Evolutionary conservation across 2,329 filamentous ascomycete species (phyloP).

Genomic region (Aspergillus intermedius): DNA sequence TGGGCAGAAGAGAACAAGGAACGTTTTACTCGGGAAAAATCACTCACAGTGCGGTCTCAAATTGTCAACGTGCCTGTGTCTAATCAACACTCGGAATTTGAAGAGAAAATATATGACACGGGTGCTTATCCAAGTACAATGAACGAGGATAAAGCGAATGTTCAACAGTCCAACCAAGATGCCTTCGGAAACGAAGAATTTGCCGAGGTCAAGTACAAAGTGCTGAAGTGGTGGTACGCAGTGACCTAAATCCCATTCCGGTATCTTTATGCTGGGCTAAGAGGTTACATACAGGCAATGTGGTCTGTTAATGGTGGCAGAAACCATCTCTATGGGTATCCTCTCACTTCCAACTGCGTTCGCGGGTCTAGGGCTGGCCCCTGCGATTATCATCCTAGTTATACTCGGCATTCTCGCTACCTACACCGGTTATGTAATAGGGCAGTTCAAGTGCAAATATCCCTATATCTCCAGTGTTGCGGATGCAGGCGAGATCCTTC

Average conservation of each 20-base stretch:
- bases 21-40: too few relatives aligned
- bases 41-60: background rate
- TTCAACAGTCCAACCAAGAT: constrained; percentile 11
- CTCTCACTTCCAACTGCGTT: constrained; percentile 43
- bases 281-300: constrained; percentile 27
- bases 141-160: background rate
- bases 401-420: constrained; percentile 36
- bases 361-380: constrained; percentile 41
- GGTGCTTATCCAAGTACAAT: too few relatives aligned
- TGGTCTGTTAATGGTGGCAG: constrained; percentile 47
- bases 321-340: constrained; percentile 45
- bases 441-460: constrained; percentile 32
- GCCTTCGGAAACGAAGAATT: constrained; percentile 28
- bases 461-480: constrained; percentile 39
- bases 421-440: constrained; percentile 38
- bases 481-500: constrained; percentile 39
- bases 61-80: background rate
- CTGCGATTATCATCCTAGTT: constrained; percentile 39
- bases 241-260: too few relatives aligned
- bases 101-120: background rate
- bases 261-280: background rate
- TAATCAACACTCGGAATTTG: background rate
- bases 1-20: too few relatives aligned
- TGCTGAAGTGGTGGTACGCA: constrained; percentile 38
- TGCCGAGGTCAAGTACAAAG: constrained; percentile 43